Base-by-base conservation (phyloP, 2,329 filamentous ascomycete genomes). In the Lasiodiplodia sp. region DNA sequence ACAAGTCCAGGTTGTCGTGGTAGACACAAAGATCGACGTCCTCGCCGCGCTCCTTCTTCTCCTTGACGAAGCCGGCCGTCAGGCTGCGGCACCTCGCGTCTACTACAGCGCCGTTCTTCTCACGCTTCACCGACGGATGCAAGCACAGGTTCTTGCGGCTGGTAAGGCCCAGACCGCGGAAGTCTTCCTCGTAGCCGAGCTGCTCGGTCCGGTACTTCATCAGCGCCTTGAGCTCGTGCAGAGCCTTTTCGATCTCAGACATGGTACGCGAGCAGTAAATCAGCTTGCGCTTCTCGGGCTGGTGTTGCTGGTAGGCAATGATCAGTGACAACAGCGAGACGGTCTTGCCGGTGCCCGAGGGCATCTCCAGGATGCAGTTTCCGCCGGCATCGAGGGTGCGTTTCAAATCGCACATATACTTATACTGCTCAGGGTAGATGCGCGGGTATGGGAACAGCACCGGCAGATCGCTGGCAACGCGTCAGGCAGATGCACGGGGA, bases 261-360 rank as follows among this genome's bases (percentile, higher is more conserved):
- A 99, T 99, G 68, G 96, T 99, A 90, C 96, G 94, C 71, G 96
- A 99, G 84, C 96, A 99, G 82, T 99, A 99, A 68, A 99, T 97
- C 64, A 99, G 89, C 81, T 99, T 99, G 68, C 96, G 87, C 75
- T 96, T 93, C 77, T 97, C 93, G 3, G 94, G 93, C 75, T 95
- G 94, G 78, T 94, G 91, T 78, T 96, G 92, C 80, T 99, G 96
- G 76, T 99, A 99, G 52, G 96, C 95, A 69, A 99, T 90, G 76
- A 99, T 99, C 73, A 99, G 87, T 0, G 96, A 97, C 55, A 99
- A 85, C 4, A 99, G 86, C 11, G 96, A 97, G 31, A 99, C 92
- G 0, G 96, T 99, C 85, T 99, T 99, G 70, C 96, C 96, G 28
- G 96, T 99, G 53, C 96, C 96, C 69, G 96, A 99, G 80, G 96